phyloP scores from a whole-genome alignment of 2,329 filamentous ascomycete genomes.

The Fonsecaea erecta region DNA sequence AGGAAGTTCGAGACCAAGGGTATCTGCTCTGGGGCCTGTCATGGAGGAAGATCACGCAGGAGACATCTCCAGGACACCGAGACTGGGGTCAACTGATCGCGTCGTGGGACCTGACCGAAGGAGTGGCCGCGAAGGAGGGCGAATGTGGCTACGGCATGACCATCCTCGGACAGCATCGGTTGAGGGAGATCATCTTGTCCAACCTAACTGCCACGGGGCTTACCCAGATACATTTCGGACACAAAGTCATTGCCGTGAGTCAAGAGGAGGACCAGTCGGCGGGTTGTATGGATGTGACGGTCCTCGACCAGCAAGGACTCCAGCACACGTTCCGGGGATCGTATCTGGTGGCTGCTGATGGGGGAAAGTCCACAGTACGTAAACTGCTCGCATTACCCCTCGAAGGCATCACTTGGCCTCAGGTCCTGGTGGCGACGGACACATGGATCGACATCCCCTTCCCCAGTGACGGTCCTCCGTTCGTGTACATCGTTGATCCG shows the following conservation, averaged over 20 bases:
- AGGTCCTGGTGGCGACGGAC: background rate
- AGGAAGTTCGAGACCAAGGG: background rate
- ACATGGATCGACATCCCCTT: background rate
- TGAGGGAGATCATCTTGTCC: background rate
- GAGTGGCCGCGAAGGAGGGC: background rate
- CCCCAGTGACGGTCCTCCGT: background rate
- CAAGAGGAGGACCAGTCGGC: background rate
- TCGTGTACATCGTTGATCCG: background rate
- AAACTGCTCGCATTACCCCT: background rate
- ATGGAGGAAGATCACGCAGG: background rate
- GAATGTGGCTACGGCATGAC: conserved; percentile 3
- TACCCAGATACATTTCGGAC: background rate
- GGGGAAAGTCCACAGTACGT: conserved; percentile 6
- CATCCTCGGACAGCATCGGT: background rate
- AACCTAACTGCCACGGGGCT: background rate
- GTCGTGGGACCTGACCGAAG: background rate
- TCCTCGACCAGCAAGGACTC: background rate
- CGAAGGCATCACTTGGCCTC: conserved; percentile 1
- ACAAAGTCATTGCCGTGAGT: background rate
- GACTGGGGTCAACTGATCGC: background rate
- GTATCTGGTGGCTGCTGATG: conserved; percentile 6
- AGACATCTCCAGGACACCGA: background rate
- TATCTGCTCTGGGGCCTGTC: background rate
- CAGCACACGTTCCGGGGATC: background rate
- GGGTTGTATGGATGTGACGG: background rate